phyloP scores from a whole-genome alignment of 78 protist species.

The Dictyostelium brefeldianum region DNA sequence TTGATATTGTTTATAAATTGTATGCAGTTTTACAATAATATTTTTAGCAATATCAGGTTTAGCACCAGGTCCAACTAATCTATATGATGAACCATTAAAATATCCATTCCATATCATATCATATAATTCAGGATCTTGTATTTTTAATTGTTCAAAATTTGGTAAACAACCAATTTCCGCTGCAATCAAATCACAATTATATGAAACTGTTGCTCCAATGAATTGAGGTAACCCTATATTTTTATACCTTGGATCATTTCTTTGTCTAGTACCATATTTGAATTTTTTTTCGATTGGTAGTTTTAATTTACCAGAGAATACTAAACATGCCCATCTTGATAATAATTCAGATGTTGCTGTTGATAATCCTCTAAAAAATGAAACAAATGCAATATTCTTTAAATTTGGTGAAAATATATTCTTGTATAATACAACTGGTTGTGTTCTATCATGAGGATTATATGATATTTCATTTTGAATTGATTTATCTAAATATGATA shows the following conservation, averaged over 20 bases:
- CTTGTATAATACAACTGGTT: not conserved
- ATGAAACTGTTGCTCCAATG: not conserved
- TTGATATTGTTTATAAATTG: no score
- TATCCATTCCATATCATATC: not conserved
- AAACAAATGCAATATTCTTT: not conserved
- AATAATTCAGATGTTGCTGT: not conserved
- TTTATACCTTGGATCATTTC: not conserved
- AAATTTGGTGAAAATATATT: not conserved
- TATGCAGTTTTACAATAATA: no score
- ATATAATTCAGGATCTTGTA: not conserved
- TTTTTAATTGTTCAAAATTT: constrained; percentile 7
- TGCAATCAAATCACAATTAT: not conserved
- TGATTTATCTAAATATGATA: not conserved
- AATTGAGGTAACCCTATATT: no score
- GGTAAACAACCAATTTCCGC: not conserved
- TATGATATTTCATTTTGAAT: not conserved
- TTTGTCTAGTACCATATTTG: not conserved
- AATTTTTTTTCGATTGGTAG: not conserved
- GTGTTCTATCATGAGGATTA: not conserved
- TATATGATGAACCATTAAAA: not conserved
- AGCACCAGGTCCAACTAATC: not conserved
- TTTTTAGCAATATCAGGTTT: not conserved
- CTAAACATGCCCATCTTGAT: not conserved
- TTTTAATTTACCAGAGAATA: not conserved
- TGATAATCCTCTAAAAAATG: not conserved